Percentiles rank a stretch among this genome's conserved stretches.
These are phyloP conservation scores for Pichia ethanolica DNA, from an alignment of 805 yeast genomes.

Conservation along the genomic window DNA sequence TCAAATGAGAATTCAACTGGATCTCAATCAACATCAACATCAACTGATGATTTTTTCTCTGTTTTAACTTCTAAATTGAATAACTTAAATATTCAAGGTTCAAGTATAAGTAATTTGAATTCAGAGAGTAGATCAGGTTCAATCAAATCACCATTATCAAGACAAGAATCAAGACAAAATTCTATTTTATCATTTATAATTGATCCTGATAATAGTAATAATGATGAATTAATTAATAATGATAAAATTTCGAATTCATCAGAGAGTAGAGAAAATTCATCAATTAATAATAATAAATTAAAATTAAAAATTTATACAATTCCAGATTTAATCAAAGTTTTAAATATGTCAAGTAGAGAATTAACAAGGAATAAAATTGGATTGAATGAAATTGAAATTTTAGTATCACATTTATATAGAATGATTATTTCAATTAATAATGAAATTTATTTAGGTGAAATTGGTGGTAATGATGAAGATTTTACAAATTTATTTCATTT, in stretches of 20 bases:
- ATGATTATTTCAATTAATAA: slow-evolving; percentile 30
- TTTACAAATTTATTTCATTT: slow-evolving; percentile 5
- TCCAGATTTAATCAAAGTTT: slow-evolving; percentile 38
- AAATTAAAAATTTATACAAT: slow-evolving; percentile 25
- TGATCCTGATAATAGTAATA: slow-evolving; percentile 9
- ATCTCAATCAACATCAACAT: too few relatives aligned
- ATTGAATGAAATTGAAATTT: slow-evolving; percentile 39
- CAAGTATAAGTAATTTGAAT: neutral
- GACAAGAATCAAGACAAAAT: slow-evolving; percentile 23
- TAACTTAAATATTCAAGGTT: neutral
- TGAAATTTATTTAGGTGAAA: slow-evolving; percentile 25
- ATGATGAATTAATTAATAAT: slow-evolving; percentile 6
- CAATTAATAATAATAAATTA: neutral
- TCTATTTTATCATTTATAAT: slow-evolving; percentile 20
- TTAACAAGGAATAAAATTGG: slow-evolving; percentile 35
- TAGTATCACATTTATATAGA: slow-evolving; percentile 44
- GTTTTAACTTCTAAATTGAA: slow-evolving; percentile 4
- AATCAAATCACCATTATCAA: slow-evolving; percentile 10
- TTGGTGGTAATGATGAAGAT: slow-evolving; percentile 10
- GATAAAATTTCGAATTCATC: neutral
- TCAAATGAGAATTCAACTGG: neutral
- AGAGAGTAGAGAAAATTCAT: neutral
- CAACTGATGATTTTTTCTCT: slow-evolving; percentile 3
- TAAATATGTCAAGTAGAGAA: slow-evolving; percentile 24
- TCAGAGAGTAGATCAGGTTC: slow-evolving; percentile 4